These are phyloP conservation scores for Tylopilus sp. DNA, from an alignment of 768 basidiomycete genomes.

Conservation along the genomic window DNA sequence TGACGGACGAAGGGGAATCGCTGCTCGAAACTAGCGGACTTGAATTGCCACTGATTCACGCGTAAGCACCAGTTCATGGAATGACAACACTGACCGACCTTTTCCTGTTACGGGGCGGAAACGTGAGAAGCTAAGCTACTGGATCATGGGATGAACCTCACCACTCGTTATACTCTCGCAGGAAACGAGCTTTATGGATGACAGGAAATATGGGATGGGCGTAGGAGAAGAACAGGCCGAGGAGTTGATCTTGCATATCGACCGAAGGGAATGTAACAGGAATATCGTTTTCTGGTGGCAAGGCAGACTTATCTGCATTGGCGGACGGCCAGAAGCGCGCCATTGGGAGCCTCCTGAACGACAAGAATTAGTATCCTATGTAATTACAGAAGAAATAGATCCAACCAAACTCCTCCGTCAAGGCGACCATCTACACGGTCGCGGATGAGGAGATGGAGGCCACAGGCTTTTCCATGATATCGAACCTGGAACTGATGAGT, in stretches of 20 bases:
- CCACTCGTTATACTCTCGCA: slow-evolving; percentile 59
- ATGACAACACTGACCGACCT: slow-evolving; percentile 13
- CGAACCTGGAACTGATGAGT: slow-evolving; percentile 54
- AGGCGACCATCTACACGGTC: slow-evolving; percentile 65
- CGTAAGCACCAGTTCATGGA: slow-evolving; percentile 12
- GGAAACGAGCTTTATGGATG: slow-evolving; percentile 68
- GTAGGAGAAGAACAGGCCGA: slow-evolving; percentile 78
- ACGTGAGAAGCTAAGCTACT: slow-evolving; percentile 2
- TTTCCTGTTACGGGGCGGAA: slow-evolving; percentile 21
- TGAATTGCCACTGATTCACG: slow-evolving; percentile 34
- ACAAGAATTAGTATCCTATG: slow-evolving; percentile 13
- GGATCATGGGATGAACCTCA: slow-evolving; percentile 23
- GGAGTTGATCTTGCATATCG: slow-evolving; percentile 60
- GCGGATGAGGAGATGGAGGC: slow-evolving; percentile 68
- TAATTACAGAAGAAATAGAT: slow-evolving; percentile 11
- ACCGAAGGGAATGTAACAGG: slow-evolving; percentile 55
- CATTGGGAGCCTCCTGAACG: slow-evolving; percentile 65
- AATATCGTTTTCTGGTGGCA: slow-evolving; percentile 42
- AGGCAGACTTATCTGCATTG: slow-evolving; percentile 36
- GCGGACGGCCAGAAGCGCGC: slow-evolving; percentile 70
- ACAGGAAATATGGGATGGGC: slow-evolving; percentile 83
- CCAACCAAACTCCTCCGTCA: slow-evolving; percentile 66
- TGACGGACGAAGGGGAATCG: slow-evolving; percentile 11
- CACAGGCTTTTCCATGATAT: slow-evolving; percentile 77
- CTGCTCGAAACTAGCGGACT: slow-evolving; percentile 25